These are phyloP conservation scores for Penicillium rolfsii DNA, from an alignment of 2,329 filamentous ascomycete genomes.

Conservation along the genomic window DNA sequence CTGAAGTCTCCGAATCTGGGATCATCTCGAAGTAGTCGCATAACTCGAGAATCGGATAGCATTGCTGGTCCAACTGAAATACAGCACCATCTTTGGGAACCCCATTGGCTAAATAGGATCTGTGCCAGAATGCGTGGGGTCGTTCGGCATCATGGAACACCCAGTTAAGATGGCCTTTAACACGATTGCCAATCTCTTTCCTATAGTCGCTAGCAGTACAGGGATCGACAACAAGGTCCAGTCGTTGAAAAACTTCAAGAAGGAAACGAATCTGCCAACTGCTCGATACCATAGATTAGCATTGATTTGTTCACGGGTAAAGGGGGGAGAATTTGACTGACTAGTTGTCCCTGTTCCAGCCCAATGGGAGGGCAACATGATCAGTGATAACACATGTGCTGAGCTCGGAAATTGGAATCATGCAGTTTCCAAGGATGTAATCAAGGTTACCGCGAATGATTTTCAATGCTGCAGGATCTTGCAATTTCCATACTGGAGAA, in stretches of 20 bases:
- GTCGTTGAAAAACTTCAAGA: not conserved
- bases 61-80: constrained; percentile 1
- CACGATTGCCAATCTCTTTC: not conserved
- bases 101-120: not conserved
- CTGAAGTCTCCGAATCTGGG: not conserved
- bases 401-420: not conserved
- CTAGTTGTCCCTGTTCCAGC: not conserved
- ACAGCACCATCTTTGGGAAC: not conserved
- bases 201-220: not conserved
- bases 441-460: not conserved
- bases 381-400: not conserved
- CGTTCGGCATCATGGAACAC: not conserved
- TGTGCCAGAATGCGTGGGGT: not conserved
- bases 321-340: not conserved
- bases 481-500: not conserved
- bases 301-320: too few species aligned
- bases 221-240: not conserved
- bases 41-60: not conserved
- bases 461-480: not conserved
- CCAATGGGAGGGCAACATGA: not conserved
- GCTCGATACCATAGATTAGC: too few species aligned
- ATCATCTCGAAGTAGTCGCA: not conserved
- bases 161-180: not conserved
- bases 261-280: not conserved
- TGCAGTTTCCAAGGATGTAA: not conserved